Evolutionary conservation across 306 rosid genomes (phyloP), one percentile per base, ranked within the genome.

Genomic region (Cicer judaicum): DNA sequence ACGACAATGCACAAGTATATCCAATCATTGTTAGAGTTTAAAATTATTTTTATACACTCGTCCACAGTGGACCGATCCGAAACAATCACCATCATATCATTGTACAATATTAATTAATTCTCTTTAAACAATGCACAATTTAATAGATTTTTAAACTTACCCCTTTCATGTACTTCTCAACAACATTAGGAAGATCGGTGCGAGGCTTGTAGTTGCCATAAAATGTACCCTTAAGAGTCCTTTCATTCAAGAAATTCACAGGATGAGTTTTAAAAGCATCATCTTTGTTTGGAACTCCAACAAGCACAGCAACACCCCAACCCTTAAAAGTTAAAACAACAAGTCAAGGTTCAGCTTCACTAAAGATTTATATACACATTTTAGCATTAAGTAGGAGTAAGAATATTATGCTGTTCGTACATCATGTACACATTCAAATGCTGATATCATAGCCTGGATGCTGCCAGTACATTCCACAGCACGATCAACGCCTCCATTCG

Each of bases 181-280:
- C 98, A 15, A 89, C 89, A 8, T 47, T 9, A 8, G 98, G 98
- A 13, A 93, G 87, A 69, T 93, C 97, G 0, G 91, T 65, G 12
- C 91, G 89, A 14, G 98, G 97, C 10, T 91, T 93, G 88, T 91
- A 93, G 87, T 93, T 93, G n/a, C 98, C 98, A 49, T 84, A 93
- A 79, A 91, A 89, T 50, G 98, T 91, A 5, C 98, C 98, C 89
- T 89, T 93, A 0, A 91, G 92, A 55, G 97, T 93, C 89, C 90
- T 93, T 73, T 88, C 98, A 21, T 84, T 82, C 83, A 93, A 71
- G 66, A 93, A 75, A 62, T 93, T 91, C 80, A 90, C 0, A 10
- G 95, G 96, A 76, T 89, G 87, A 68, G 98, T 93, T 73, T 85
- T 88, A 86, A 93, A 93, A 29, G 88, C 89, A 73, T 89, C 97